A percentile compares a stretch with the other conserved stretches of the same genome.
These are phyloP conservation scores for Chondrostereum purpureum DNA, from an alignment of 1,284 basidiomycete genomes.

Conservation along the genomic window DNA sequence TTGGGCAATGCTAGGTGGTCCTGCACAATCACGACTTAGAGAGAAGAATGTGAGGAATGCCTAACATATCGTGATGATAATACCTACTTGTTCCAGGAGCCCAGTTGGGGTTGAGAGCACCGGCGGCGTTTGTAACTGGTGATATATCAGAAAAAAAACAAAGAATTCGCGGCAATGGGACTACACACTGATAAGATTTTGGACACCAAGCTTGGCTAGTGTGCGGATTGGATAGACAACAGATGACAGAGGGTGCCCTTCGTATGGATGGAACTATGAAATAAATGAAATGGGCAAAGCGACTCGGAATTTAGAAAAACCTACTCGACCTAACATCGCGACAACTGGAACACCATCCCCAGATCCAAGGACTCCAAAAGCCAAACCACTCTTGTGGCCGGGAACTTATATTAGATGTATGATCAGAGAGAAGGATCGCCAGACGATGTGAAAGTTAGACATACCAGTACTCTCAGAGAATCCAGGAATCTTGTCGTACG, in stretches of 20 bases:
- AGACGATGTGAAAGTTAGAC: slow-evolving; percentile 16
- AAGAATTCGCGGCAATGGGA: slow-evolving; percentile 1
- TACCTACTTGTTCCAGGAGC: slow-evolving; percentile 75
- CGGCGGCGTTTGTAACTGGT: slow-evolving; percentile 87
- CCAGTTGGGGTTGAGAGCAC: slow-evolving; percentile 65
- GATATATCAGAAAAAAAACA: slow-evolving; percentile 8
- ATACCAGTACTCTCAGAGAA: slow-evolving; percentile 71
- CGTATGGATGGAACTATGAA: slow-evolving; percentile 73
- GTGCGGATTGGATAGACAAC: slow-evolving; percentile 75
- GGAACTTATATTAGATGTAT: slow-evolving; percentile 35
- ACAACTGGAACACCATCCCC: slow-evolving; percentile 63
- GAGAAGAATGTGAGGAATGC: slow-evolving; percentile 1
- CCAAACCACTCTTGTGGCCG: slow-evolving; percentile 72
- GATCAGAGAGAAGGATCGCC: not conserved
- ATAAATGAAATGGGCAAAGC: slow-evolving; percentile 10
- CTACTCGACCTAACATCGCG: slow-evolving; percentile 77
- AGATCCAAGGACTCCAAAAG: slow-evolving; percentile 68
- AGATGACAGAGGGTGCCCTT: slow-evolving; percentile 62
- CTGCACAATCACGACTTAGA: slow-evolving; percentile 68
- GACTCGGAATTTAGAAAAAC: slow-evolving; percentile 17
- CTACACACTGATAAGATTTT: slow-evolving; percentile 63
- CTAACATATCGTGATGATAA: no score
- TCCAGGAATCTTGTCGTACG: slow-evolving; percentile 57
- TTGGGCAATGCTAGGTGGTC: slow-evolving; percentile 81
- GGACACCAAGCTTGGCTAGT: slow-evolving; percentile 69